These are phyloP conservation scores for Debaryomyces hansenii DNA, from an alignment of 805 yeast genomes.

Conservation along the genomic window DNA sequence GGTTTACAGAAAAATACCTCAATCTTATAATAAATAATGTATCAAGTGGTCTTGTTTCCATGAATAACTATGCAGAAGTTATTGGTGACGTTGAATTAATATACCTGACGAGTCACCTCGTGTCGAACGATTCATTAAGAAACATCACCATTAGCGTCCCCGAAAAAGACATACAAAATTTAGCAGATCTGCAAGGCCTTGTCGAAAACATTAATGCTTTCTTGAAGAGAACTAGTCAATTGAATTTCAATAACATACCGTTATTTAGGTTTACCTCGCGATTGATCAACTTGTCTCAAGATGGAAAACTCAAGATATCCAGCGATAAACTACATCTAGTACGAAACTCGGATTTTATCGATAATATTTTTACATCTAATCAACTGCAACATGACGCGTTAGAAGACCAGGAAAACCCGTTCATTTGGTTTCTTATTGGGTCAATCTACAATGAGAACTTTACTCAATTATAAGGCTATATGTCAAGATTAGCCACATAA, in stretches of 20 bases:
- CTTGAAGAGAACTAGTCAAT: slow-evolving; percentile 17
- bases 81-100: slow-evolving; percentile 9
- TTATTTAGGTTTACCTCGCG: slow-evolving; percentile 18
- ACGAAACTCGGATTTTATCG: background rate
- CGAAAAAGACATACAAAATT: slow-evolving; percentile 12
- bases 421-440: slow-evolving; percentile 15
- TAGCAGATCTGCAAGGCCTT: slow-evolving; percentile 8
- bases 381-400: background rate
- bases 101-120: slow-evolving; percentile 2
- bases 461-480: background rate
- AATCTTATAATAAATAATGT: slow-evolving; percentile 6
- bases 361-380: background rate
- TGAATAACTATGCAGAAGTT: background rate
- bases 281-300: slow-evolving; percentile 18
- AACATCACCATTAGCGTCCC: slow-evolving; percentile 24
- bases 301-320: slow-evolving; percentile 22
- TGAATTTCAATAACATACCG: slow-evolving; percentile 19
- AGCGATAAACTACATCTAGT: slow-evolving; percentile 5
- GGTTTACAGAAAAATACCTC: slow-evolving; percentile 6
- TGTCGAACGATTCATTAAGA: slow-evolving; percentile 9
- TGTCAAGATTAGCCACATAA: too few species aligned
- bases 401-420: slow-evolving; percentile 4
- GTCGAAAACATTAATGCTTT: slow-evolving; percentile 17
- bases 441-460: slow-evolving; percentile 8
- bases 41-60: background rate